Conservation (phyloP, 2,329 filamentous ascomycete genomes). For the Neopestalotiopsis clavispora region DNA sequence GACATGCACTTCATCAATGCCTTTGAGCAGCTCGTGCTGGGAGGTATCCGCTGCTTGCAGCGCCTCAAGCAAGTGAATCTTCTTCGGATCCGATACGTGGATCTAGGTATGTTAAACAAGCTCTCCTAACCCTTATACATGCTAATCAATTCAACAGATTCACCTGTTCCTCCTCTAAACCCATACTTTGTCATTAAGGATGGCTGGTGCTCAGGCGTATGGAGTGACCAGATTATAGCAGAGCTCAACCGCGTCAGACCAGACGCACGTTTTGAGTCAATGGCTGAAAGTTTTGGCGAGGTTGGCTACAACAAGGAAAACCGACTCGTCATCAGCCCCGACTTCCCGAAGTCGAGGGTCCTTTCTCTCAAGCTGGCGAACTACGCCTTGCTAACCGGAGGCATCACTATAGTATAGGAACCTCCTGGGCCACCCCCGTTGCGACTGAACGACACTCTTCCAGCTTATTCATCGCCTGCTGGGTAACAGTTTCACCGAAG, state of each 20-base stretch:
- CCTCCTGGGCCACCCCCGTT: background rate
- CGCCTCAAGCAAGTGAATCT: slow-evolving; percentile 64
- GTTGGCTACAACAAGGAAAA: slow-evolving; percentile 64
- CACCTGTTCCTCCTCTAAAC: slow-evolving; percentile 71
- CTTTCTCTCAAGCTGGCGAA: slow-evolving; percentile 62
- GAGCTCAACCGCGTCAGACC: slow-evolving; percentile 65
- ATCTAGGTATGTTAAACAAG: slow-evolving; percentile 58
- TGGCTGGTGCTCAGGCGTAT: slow-evolving; percentile 69
- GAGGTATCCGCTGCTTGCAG: slow-evolving; percentile 64
- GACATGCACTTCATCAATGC: slow-evolving; percentile 74
- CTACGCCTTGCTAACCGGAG: slow-evolving; percentile 55
- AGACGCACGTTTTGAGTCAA: slow-evolving; percentile 61
- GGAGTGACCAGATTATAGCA: slow-evolving; percentile 71
- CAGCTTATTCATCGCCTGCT: background rate
- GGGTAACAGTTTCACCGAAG: background rate
- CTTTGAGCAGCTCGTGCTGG: slow-evolving; percentile 71
- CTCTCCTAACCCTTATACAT: background rate
- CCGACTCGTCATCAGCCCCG: slow-evolving; percentile 59
- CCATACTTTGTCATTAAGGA: slow-evolving; percentile 72
- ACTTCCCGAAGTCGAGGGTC: slow-evolving; percentile 56
- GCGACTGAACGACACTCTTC: background rate
- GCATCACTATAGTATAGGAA: slow-evolving; percentile 38
- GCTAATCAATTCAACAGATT: slow-evolving; percentile 55
- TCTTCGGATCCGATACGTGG: slow-evolving; percentile 75
- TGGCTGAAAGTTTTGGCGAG: slow-evolving; percentile 68